Conservation (phyloP, 176 grass and related monocot genomes). For the Avena eriantha region DNA sequence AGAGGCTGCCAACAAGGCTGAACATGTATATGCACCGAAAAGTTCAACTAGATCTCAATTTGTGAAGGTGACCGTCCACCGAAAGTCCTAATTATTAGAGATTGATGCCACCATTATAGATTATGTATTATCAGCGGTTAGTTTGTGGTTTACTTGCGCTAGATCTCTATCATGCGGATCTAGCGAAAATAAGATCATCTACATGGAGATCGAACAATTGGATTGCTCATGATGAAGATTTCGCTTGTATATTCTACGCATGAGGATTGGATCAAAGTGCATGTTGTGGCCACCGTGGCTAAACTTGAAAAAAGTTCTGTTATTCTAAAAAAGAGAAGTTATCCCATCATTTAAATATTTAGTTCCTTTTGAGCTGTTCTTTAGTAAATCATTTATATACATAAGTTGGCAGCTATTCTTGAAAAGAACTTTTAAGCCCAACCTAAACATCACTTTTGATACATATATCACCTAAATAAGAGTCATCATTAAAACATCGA, state of each 20-base stretch:
- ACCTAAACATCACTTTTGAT: too few relatives aligned
- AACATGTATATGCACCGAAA: neutral
- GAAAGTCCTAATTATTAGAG: conserved; percentile 31
- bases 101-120: neutral
- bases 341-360: neutral
- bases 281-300: neutral
- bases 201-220: neutral
- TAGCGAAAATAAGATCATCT: neutral
- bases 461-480: too few relatives aligned
- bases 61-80: conserved; percentile 11
- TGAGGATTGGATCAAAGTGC: neutral
- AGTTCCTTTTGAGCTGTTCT: neutral
- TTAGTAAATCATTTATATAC: neutral
- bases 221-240: neutral
- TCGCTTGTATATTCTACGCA: neutral
- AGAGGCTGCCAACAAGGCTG: neutral
- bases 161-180: neutral
- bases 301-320: neutral
- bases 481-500: too few relatives aligned
- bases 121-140: neutral
- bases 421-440: neutral
- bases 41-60: neutral
- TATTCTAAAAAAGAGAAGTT: neutral
- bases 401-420: neutral
- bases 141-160: too few relatives aligned